Evolutionary conservation across 2,329 filamentous ascomycete species (phyloP).

Genomic region (Colletotrichum phormii): DNA sequence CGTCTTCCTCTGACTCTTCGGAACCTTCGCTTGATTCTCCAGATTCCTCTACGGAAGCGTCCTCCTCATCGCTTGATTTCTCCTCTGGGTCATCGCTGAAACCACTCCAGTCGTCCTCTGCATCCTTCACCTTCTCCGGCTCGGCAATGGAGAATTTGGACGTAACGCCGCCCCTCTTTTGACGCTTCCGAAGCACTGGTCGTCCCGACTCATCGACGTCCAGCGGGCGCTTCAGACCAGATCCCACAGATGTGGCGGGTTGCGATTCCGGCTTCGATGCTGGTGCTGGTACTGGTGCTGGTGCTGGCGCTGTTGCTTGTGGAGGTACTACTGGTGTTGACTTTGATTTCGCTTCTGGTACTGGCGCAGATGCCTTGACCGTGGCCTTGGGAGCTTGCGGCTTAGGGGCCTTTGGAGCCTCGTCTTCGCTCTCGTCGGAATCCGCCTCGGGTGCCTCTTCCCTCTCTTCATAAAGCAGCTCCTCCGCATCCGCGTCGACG

Average conservation of each 20-base stretch:
- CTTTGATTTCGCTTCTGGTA: constrained; percentile 10
- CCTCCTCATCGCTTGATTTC: constrained; percentile 8
- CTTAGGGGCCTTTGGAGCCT: constrained; percentile 38
- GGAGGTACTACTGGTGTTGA: constrained; percentile 29
- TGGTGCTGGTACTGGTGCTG: not conserved
- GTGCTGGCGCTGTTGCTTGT: not conserved
- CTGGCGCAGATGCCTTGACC: not conserved
- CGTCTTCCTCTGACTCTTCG: constrained; percentile 43
- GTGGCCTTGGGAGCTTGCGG: not conserved
- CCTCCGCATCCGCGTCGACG: constrained; percentile 62
- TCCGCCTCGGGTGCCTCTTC: constrained; percentile 45
- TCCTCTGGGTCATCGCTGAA: constrained; percentile 37
- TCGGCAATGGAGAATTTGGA: constrained; percentile 61
- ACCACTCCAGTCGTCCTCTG: constrained; percentile 42
- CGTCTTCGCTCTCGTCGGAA: constrained; percentile 42
- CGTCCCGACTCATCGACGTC: constrained; percentile 82
- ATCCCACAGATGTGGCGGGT: constrained; percentile 62
- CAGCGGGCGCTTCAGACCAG: constrained; percentile 87
- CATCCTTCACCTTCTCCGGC: constrained; percentile 50
- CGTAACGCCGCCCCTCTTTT: constrained; percentile 74
- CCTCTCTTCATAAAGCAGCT: constrained; percentile 63
- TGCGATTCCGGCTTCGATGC: not conserved
- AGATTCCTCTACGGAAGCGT: constrained; percentile 44
- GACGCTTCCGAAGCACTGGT: constrained; percentile 85
- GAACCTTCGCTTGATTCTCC: constrained; percentile 38